These are phyloP conservation scores for Arthrobotrys sinensis DNA, from an alignment of 2,329 filamentous ascomycete species.

Conservation along the genomic window DNA sequence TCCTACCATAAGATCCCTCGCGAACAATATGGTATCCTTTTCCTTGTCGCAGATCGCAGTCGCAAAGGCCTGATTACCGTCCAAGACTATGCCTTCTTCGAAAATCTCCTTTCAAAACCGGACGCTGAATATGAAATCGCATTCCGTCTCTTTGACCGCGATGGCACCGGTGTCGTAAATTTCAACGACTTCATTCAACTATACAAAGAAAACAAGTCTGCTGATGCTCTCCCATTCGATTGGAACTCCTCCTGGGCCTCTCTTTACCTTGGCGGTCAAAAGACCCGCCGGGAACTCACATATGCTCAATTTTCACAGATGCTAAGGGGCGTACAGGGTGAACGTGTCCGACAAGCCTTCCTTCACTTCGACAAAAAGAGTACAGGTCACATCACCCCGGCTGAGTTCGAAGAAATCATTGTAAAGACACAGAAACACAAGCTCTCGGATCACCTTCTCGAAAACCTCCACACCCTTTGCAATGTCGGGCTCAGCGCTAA, in stretches of 20 bases:
- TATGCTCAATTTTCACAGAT: slow-evolving; percentile 98
- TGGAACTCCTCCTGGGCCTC: slow-evolving; percentile 98
- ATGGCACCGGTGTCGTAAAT: slow-evolving; percentile 86
- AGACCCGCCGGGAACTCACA: slow-evolving; percentile 89
- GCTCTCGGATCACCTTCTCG: slow-evolving; percentile 93
- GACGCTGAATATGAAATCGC: slow-evolving; percentile 99
- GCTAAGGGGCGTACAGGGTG: slow-evolving; percentile 94
- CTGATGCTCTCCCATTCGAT: slow-evolving; percentile 89
- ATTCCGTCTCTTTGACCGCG: slow-evolving; percentile 93
- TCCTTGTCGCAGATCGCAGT: slow-evolving; percentile 87
- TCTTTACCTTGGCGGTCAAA: slow-evolving; percentile 90
- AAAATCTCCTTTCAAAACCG: slow-evolving; percentile 92
- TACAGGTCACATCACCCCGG: slow-evolving; percentile 94
- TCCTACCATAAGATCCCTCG: slow-evolving; percentile 99
- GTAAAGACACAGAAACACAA: slow-evolving; percentile 93
- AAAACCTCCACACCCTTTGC: slow-evolving; percentile 92
- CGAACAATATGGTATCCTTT: slow-evolving; percentile 94
- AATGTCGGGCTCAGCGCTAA: slow-evolving; percentile 93
- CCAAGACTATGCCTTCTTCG: slow-evolving; percentile 91
- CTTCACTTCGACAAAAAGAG: slow-evolving; percentile 89
- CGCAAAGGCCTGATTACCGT: slow-evolving; percentile 81
- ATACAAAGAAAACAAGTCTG: slow-evolving; percentile 90
- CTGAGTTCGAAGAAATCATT: slow-evolving; percentile 97
- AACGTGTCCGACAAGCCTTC: slow-evolving; percentile 96
- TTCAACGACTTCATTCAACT: slow-evolving; percentile 88